A percentile compares a stretch with the other conserved stretches of the same genome.
Evolutionary conservation across 2,329 filamentous ascomycete species (phyloP).

Genomic region (Fusarium sp.): DNA sequence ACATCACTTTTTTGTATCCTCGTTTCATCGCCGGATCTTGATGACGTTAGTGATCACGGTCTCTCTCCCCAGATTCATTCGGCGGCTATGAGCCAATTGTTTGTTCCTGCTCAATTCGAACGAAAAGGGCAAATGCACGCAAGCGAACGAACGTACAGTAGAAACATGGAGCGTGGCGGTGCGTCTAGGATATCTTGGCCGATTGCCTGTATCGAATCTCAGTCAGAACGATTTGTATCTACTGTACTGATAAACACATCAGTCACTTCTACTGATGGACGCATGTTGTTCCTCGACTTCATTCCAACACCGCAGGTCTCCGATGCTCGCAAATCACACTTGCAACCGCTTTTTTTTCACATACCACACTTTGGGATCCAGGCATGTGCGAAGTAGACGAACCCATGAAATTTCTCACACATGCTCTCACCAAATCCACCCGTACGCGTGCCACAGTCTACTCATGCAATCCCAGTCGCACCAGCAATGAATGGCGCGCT

Average conservation of each 20-base stretch:
- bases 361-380: constrained; percentile 7
- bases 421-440: constrained; percentile 32
- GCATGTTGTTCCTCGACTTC: constrained; percentile 2
- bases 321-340: constrained; percentile 5
- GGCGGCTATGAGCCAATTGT: constrained; percentile 40
- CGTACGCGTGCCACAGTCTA: constrained; percentile 34
- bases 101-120: constrained; percentile 16
- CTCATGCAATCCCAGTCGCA: constrained; percentile 42
- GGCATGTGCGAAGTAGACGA: constrained; percentile 19
- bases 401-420: constrained; percentile 29
- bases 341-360: neutral
- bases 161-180: constrained; percentile 12
- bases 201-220: neutral
- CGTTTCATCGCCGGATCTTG: constrained; percentile 41
- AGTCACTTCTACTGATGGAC: neutral
- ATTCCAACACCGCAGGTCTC: constrained; percentile 10
- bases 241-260: neutral
- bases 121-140: constrained; percentile 41
- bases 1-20: constrained; percentile 43
- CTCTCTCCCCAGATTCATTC: constrained; percentile 39
- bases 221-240: neutral
- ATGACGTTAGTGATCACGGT: constrained; percentile 41
- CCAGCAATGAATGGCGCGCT: constrained; percentile 43
- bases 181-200: neutral
- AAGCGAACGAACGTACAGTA: constrained; percentile 24